phyloP scores from a whole-genome alignment of 139 green algal species.

The Micromonas commoda region DNA sequence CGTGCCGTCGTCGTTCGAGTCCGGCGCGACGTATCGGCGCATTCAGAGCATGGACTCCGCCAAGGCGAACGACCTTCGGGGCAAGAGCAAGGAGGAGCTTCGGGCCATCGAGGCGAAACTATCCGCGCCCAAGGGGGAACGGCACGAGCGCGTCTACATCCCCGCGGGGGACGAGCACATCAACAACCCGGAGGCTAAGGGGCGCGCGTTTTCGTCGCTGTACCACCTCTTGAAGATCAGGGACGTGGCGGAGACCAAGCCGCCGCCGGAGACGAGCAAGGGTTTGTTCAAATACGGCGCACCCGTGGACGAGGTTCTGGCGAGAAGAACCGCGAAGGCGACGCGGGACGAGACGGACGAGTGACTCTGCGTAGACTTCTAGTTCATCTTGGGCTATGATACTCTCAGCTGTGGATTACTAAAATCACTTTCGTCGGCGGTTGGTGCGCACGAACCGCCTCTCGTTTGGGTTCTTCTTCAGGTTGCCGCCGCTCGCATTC shows the following conservation, averaged over 20 bases:
- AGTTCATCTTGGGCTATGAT: no score
- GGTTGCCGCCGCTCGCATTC: slow-evolving; percentile 31
- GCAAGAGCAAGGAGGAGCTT: neutral
- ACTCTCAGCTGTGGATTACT: no score
- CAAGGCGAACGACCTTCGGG: neutral
- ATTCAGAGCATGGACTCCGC: no score
- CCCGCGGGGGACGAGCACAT: neutral
- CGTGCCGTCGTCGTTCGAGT: no score
- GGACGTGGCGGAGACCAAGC: neutral
- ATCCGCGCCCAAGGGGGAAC: neutral
- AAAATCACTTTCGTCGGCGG: slow-evolving; percentile 14
- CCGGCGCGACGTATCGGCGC: no score
- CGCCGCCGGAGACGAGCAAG: neutral
- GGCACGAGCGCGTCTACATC: neutral
- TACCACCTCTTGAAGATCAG: neutral
- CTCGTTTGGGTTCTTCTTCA: slow-evolving; percentile 79
- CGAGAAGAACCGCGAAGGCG: neutral
- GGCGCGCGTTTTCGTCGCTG: neutral
- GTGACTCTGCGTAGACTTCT: neutral
- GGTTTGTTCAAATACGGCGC: neutral
- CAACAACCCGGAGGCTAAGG: neutral
- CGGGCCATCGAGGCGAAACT: neutral
- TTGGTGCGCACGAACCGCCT: slow-evolving; percentile 41
- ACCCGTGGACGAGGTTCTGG: neutral
- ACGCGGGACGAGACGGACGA: neutral